These are phyloP conservation scores for Penicillium psychrosexuale DNA, from an alignment of 2,329 filamentous ascomycete genomes.

Conservation along the genomic window DNA sequence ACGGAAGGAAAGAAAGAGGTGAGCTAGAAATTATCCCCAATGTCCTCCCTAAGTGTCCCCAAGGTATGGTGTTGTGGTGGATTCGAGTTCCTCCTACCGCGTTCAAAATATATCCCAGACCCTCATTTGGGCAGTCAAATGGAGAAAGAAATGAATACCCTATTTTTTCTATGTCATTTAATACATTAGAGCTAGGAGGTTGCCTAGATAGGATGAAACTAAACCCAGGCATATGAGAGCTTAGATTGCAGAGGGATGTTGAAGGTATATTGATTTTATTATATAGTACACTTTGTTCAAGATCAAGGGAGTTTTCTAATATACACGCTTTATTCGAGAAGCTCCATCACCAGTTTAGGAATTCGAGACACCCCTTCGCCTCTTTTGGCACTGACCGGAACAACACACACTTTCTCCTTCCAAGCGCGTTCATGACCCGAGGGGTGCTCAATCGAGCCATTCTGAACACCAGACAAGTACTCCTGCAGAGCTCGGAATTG, in stretches of 20 bases:
- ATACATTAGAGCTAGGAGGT: not conserved
- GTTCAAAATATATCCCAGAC: not conserved
- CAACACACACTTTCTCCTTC: slow-evolving; percentile 56
- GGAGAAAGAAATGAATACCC: no score
- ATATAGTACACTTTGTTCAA: slow-evolving; percentile 12
- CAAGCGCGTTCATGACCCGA: slow-evolving; percentile 67
- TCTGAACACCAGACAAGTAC: slow-evolving; percentile 67
- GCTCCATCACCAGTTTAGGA: slow-evolving; percentile 41
- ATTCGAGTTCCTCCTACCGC: not conserved
- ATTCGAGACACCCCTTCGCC: slow-evolving; percentile 72
- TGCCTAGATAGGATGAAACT: not conserved
- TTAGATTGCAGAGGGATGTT: not conserved
- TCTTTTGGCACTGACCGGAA: slow-evolving; percentile 87
- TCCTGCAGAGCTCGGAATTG: slow-evolving; percentile 68
- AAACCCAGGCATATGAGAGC: not conserved
- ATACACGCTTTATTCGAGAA: slow-evolving; percentile 35
- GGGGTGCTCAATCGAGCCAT: slow-evolving; percentile 66
- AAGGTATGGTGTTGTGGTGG: not conserved
- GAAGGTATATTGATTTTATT: not conserved
- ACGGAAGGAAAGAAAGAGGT: not conserved
- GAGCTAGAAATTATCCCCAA: not conserved
- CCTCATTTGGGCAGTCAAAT: not conserved
- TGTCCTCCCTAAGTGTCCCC: not conserved
- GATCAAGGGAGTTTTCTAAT: slow-evolving; percentile 5
- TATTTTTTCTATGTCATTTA: not conserved